Evolutionary conservation across 805 yeast species (phyloP), one percentile per base, ranked within the genome.

Genomic region (Hanseniaspora lachancei): DNA sequence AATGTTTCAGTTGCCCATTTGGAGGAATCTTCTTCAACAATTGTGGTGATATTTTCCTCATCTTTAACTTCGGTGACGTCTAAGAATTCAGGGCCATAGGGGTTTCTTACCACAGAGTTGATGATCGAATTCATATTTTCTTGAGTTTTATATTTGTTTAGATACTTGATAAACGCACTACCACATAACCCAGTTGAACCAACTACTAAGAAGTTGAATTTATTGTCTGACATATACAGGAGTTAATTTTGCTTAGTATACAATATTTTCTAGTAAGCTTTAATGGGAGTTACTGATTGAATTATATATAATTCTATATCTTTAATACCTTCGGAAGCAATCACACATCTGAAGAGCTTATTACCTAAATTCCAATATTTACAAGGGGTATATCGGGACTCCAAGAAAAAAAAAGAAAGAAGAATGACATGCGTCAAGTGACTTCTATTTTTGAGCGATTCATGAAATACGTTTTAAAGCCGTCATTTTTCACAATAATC

Each of bases 151-250:
- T 18, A 39, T 21, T 46, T 36, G 40, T 68, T 66, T 6, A 78
- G 77, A 27, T 67, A 67, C 54, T 72, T 74, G 54, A 86, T 64
- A 58, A 86, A 74, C 24, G 71, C 74, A 24, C 72, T 61, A 9
- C 95, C 96, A 56, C 84, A 82, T 21, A 86, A 69, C 2, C 96
- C 96, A 1, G 95, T 87, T 32, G 89, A 76, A 2, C 96, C 96
- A 46, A 86, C 66, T 16, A 75, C 62, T 46, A 77, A 68, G 15
- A 69, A 68, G 41, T 50, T 47, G 32, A 16, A 49, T 38, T 29
- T 46, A n/a, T 6, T 32, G n/a, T 36, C 47, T 32, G 41, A 2
- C 56, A 53, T 53, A 34, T 15, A 32, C 8, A 12, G 13, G 4
- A 21, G 2, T 8, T 13, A 16, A 29, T 29, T 20, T 23, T 43